Conservation (phyloP, 306 rosid genomes). For the Luffa aegyptiaca region DNA sequence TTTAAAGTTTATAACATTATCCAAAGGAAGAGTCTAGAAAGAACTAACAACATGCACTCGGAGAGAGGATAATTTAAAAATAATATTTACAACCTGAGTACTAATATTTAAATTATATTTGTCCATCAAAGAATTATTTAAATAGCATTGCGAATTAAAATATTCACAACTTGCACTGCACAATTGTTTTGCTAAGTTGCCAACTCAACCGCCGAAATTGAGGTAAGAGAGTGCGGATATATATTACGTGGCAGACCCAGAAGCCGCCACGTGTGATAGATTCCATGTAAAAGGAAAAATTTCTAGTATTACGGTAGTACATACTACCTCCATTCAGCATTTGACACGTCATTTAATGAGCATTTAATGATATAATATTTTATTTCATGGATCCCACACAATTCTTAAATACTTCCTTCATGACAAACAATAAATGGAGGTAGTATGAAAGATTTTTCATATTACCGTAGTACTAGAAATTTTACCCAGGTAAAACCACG, state of each 20-base stretch:
- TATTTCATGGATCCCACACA: too few species aligned
- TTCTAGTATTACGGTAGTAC: too few species aligned
- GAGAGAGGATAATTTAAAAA: neutral
- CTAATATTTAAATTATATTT: neutral
- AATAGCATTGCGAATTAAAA: neutral
- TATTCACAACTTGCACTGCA: neutral
- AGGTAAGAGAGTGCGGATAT: neutral
- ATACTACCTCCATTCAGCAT: too few species aligned
- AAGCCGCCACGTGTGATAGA: neutral
- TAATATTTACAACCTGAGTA: neutral
- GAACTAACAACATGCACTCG: neutral
- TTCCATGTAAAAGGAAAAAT: too few species aligned
- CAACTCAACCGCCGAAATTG: neutral
- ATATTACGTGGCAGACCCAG: neutral
- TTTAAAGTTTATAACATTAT: neutral
- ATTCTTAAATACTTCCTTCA: too few species aligned
- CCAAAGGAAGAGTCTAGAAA: slow-evolving; percentile 4
- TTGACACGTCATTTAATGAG: too few species aligned
- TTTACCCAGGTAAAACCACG: too few species aligned
- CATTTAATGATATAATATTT: too few species aligned
- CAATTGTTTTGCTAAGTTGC: neutral
- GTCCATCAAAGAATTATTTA: neutral
- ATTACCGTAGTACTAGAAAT: too few species aligned
- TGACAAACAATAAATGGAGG: too few species aligned
- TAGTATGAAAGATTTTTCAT: too few species aligned